Evolutionary conservation across 352 stramenopile species (phyloP), one percentile per base, ranked within the genome.

Genomic region (Aphanomyces cochlioides): DNA sequence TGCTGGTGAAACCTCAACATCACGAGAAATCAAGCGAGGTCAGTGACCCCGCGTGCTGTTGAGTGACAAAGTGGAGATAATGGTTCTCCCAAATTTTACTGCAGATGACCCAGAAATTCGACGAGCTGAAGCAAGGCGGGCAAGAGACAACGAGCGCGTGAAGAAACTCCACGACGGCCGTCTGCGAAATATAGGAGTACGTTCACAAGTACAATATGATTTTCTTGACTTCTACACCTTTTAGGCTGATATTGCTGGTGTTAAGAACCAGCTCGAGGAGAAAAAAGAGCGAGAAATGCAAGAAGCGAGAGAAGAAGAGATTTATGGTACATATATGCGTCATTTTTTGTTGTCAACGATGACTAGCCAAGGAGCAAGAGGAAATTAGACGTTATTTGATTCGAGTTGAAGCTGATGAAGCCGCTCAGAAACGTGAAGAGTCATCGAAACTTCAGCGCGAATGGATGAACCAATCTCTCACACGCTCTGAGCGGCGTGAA

Each of bases 191-290:
- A 93, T 90, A 61, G 85, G 83, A 1, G 85, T 92, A 56, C 21
- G 82, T 75, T 41, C 17, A 17, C 41, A 21, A 13, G 66, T 10
- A 12, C 45, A 19, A 54, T 73, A 3, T 50, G 6, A 12, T 53
- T 28, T 58, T 43, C 53, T n/a, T 17, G 17, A 15, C 67, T 37
- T 77, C 21, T 47, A 21, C 47, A 36, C 65, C 19, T 3, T 15
- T n/a, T 61, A 92, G 83, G 82, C 82, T 1, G 82, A 92, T 53
- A 92, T 92, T 50, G 83, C 77, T 28, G 83, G 85, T 21, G 75
- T 92, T 17, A 89, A 84, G 63, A 89, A 90, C 64, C 83, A 93
- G 72, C 66, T 91, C 7, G 79, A 88, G 58, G 83, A 92, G 64
- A 85, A 86, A 54, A 58, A 89, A 69, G 77, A 56, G 3, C 79